Base-by-base conservation (phyloP, 345 rosid genomes). In the Salix viminalis region DNA sequence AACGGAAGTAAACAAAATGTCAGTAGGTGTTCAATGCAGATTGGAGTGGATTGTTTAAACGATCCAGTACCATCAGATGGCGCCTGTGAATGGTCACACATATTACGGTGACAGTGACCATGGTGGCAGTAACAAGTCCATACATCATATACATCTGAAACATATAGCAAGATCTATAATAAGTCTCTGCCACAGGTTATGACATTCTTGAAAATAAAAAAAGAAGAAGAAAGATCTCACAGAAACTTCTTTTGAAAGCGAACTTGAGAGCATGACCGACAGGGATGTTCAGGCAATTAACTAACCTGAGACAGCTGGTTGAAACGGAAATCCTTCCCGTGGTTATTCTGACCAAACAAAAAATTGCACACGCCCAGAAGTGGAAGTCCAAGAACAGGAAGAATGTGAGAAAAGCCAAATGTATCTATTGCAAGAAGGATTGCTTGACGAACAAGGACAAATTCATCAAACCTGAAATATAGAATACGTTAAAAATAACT, bases 41-140 rank as follows among this genome's bases (percentile, higher is more conserved):
- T 44, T 30, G 4, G 3, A 28, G 4, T 30, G 58, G 46, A 24
- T 7, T 23, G 42, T 9, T 24, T 12, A 28, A 21, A 75, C 10
- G 13, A 41, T 69, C 39, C 26, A 62, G 61, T 90, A 93, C 97
- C 98, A 91, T 91, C 76, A 93, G 88, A 90, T 93, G 98, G 78
- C 98, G 88, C 85, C 98, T 88, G 26, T 93, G 97, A 74, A 92
- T 82, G 69, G 90, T 83, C n/a, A 96, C 97, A 32, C 98, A 93
- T 2, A 91, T 74, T 73, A 93, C 82, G 37, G 97, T 96, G 44
- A 89, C 89, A 1, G 88, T 83, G 37, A 79, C 88, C 4, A 92
- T 83, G 70, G 90, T 81, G 5, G 94, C 86, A 10, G 76, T 81
- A 64, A 90, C 77, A 70, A 89, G 85, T 78, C 97, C 98, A 64